Percentiles rank a stretch among this genome's conserved stretches.
These are phyloP conservation scores for Hansenula lynferdii DNA, from an alignment of 1,139 yeast species.

Conservation along the genomic window DNA sequence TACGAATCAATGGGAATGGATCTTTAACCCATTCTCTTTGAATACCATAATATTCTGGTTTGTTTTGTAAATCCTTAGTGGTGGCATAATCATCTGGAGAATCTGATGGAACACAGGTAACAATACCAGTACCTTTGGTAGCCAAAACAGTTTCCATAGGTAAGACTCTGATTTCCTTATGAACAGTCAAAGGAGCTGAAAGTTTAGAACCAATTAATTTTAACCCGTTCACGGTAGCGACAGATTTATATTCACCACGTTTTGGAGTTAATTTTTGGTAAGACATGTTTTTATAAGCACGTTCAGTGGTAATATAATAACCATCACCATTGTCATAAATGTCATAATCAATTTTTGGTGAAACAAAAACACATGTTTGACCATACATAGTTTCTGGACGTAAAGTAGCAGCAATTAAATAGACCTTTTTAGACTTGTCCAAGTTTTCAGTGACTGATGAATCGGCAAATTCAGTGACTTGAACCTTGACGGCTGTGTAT, in stretches of 20 bases:
- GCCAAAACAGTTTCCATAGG: constrained; percentile 99
- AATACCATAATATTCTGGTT: constrained; percentile 87
- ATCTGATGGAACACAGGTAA: constrained; percentile 97
- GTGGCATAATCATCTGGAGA: constrained; percentile 97
- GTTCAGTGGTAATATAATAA: constrained; percentile 83
- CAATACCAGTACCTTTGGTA: constrained; percentile 97
- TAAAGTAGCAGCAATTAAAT: constrained; percentile 91
- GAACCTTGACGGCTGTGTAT: constrained; percentile 88
- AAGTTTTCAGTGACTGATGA: constrained; percentile 50
- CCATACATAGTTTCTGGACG: constrained; percentile 99
- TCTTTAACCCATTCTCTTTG: constrained; percentile 82
- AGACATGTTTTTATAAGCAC: constrained; percentile 98
- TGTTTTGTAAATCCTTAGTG: constrained; percentile 74
- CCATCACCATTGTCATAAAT: constrained; percentile 83
- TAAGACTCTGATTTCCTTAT: constrained; percentile 71
- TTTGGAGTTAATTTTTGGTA: constrained; percentile 89
- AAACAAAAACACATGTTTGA: constrained; percentile 96
- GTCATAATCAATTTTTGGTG: constrained; percentile 92
- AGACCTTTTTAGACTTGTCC: constrained; percentile 59
- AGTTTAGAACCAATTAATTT: constrained; percentile 82
- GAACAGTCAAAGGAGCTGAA: constrained; percentile 75
- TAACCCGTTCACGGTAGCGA: constrained; percentile 60
- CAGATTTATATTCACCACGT: constrained; percentile 73
- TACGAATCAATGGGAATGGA: constrained; percentile 70
- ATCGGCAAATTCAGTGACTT: constrained; percentile 45